A percentile compares a stretch with the other conserved stretches of the same genome.
phyloP scores from a whole-genome alignment of 345 rosid genomes.

The Atalantia buxifolia region DNA sequence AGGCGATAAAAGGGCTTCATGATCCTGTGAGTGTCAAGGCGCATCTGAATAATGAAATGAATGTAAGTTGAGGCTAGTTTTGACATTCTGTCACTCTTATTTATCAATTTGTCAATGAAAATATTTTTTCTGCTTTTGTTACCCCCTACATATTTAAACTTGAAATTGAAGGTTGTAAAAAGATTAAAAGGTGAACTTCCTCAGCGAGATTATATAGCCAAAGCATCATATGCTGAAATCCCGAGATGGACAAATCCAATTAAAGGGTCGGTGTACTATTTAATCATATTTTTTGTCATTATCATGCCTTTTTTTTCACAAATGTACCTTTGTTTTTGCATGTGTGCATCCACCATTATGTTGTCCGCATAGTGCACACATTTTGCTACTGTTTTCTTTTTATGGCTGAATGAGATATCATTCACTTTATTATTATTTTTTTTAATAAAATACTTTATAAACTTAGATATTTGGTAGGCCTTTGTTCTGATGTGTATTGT shows the following conservation, averaged over 20 bases:
- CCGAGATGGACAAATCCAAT: constrained; percentile 28
- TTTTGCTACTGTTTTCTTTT: neutral
- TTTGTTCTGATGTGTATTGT: neutral
- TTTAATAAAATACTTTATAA: no score
- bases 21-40: constrained; percentile 29
- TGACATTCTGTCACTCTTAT: neutral
- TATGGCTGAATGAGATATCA: neutral
- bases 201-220: constrained; percentile 36
- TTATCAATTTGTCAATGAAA: neutral
- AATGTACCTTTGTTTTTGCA: neutral
- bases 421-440: neutral
- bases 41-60: constrained; percentile 36
- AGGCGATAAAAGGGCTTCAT: constrained; percentile 23
- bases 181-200: constrained; percentile 32
- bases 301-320: neutral
- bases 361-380: neutral
- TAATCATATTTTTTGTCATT: no score
- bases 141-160: constrained; percentile 2
- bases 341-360: constrained; percentile 1
- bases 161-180: constrained; percentile 44
- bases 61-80: constrained; percentile 33
- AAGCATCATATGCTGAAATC: constrained; percentile 36
- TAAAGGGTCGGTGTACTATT: constrained; percentile 46
- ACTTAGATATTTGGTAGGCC: neutral
- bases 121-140: neutral